Conservation (phyloP, 768 basidiomycete species). For the Pholiota microspora region DNA sequence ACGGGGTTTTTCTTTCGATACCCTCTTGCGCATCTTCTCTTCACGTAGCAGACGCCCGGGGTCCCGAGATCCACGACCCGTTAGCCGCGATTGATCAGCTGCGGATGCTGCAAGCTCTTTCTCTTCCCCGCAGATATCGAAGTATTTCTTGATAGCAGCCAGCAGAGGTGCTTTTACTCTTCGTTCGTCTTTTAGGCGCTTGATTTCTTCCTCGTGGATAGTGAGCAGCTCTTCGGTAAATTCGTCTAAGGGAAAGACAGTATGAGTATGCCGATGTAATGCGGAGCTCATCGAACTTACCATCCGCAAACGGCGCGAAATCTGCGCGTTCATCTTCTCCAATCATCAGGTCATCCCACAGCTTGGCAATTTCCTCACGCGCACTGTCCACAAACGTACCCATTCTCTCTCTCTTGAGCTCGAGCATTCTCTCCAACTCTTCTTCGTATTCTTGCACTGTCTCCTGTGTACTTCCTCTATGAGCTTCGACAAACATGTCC, state of each 20-base stretch:
- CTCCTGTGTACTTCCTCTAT: slow-evolving; percentile 79
- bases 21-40: slow-evolving; percentile 96
- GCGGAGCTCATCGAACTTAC: slow-evolving; percentile 37
- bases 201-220: slow-evolving; percentile 85
- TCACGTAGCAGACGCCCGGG: slow-evolving; percentile 86
- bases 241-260: slow-evolving; percentile 52
- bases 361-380: slow-evolving; percentile 69
- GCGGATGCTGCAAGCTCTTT: slow-evolving; percentile 82
- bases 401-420: slow-evolving; percentile 86
- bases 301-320: slow-evolving; percentile 82
- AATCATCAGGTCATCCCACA: slow-evolving; percentile 88
- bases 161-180: slow-evolving; percentile 75
- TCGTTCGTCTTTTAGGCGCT: slow-evolving; percentile 79
- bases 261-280: slow-evolving; percentile 1
- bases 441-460: slow-evolving; percentile 82
- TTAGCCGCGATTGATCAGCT: slow-evolving; percentile 76
- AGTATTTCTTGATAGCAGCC: slow-evolving; percentile 79
- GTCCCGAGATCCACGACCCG: slow-evolving; percentile 79
- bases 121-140: slow-evolving; percentile 87
- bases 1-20: slow-evolving; percentile 88
- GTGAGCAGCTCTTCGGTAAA: slow-evolving; percentile 85
- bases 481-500: slow-evolving; percentile 88
- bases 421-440: slow-evolving; percentile 88
- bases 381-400: slow-evolving; percentile 80
- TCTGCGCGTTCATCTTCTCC: slow-evolving; percentile 79